These are phyloP conservation scores for Pinus albicaulis DNA, from an alignment of 75 land plant species.

Conservation along the genomic window DNA sequence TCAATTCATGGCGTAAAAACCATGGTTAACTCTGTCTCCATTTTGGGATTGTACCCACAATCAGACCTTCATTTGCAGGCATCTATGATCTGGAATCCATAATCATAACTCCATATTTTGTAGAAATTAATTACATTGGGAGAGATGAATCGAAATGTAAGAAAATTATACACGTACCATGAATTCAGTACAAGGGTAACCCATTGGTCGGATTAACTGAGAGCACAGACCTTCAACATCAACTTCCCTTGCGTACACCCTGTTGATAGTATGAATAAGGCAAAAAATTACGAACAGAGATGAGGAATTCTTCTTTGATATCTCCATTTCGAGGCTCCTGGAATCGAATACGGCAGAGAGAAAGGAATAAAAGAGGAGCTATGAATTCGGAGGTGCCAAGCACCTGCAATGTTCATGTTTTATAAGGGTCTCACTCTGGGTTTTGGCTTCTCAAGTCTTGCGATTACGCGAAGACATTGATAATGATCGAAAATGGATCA, in stretches of 20 bases:
- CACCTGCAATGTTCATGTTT: no score
- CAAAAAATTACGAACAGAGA: background rate
- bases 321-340: background rate
- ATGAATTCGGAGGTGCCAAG: no score
- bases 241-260: background rate
- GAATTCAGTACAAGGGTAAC: slow-evolving; percentile 68
- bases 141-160: background rate
- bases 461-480: no score
- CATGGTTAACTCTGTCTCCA: background rate
- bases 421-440: no score
- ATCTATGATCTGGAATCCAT: background rate
- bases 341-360: background rate
- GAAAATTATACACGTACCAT: slow-evolving; percentile 19
- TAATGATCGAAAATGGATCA: no score
- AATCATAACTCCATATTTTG: background rate
- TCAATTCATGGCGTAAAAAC: background rate
- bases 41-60: background rate
- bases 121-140: background rate
- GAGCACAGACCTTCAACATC: slow-evolving; percentile 31
- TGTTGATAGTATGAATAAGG: background rate
- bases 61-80: background rate
- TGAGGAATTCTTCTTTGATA: background rate
- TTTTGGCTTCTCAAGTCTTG: no score
- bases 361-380: no score
- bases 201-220: slow-evolving; percentile 43